These are phyloP conservation scores for Fistulina hepatica DNA, from an alignment of 1,284 basidiomycete species.

Conservation along the genomic window DNA sequence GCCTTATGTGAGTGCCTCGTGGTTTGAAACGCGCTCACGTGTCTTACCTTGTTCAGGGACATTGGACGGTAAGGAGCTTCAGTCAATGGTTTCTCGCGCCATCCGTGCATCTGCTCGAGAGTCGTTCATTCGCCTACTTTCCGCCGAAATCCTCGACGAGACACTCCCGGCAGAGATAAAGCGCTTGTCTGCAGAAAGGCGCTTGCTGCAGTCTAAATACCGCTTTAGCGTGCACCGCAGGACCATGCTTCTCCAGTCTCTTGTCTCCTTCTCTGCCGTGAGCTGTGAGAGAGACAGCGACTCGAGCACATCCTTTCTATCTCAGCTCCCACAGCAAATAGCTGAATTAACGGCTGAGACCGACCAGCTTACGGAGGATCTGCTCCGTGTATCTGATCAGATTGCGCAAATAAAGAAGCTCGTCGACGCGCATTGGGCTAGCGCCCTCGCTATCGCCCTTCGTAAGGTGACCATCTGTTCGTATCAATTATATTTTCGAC, in stretches of 20 bases:
- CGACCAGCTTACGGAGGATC: constrained; percentile 45
- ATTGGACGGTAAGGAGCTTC: constrained; percentile 55
- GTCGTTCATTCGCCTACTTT: constrained; percentile 60
- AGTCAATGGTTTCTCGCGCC: constrained; percentile 60
- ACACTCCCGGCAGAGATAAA: constrained; percentile 47
- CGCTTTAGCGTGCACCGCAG: constrained; percentile 58
- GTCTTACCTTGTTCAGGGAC: constrained; percentile 32
- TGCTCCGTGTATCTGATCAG: constrained; percentile 50
- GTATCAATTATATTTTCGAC: no score
- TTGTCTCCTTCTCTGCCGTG: constrained; percentile 28
- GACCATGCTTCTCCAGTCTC: constrained; percentile 58
- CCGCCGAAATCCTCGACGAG: constrained; percentile 46
- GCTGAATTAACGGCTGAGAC: constrained; percentile 47
- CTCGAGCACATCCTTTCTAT: constrained; percentile 21
- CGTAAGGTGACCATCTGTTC: constrained; percentile 38
- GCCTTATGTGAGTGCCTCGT: constrained; percentile 44
- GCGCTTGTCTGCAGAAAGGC: constrained; percentile 40
- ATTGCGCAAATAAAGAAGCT: constrained; percentile 48
- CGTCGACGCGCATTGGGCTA: constrained; percentile 55
- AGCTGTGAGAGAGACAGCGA: constrained; percentile 22
- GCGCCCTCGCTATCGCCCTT: constrained; percentile 62
- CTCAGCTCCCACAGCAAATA: constrained; percentile 37
- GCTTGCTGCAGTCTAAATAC: constrained; percentile 49
- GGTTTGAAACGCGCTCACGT: neutral
- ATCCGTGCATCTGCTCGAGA: constrained; percentile 62